Evolutionary conservation across 108 stramenopile genomes (phyloP), one percentile per base, ranked within the genome.

Genomic region (Mediolabrus comicus): DNA sequence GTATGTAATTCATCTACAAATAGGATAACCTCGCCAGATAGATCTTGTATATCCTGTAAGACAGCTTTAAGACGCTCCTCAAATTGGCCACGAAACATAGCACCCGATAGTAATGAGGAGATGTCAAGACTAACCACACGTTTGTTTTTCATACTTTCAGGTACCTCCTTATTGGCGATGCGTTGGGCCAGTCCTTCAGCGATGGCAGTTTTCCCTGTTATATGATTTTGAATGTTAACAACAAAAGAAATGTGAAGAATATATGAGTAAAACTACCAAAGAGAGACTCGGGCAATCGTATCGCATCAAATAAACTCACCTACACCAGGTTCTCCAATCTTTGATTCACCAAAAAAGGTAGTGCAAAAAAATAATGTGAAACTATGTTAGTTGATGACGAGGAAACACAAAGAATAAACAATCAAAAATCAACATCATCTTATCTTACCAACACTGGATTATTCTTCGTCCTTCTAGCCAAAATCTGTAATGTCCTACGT

Each of bases 1-100:
- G 97, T 95, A 77, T 99, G 99, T 81, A 98, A 94, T 75, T 99
- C 99, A 81, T 99, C 99, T 71, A 99, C 96, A 78, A 99, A 99
- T 34, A 98, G 66, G 53, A 99, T 91, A 49, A 98, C 88, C 51
- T 96, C 88, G 7, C 98, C 98, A 19, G 95, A 89, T 60, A 94
- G 87, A 38, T 91, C 88, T 36, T 90, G 86, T 2, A 98, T 96
- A 65, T 99, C 99, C 68, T 97, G 96, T 70, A 99, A 75, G 17
- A 99, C 99, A 9, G 96, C 90, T 88, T 98, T 98, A 22, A 99
- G 81, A 26, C 99, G 90, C 74, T 98, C 99, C 73, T 99, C 99
- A 72, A 99, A 99, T 77, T 99, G 97, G 46, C 99, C 99, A 35
- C 99, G 84, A 86, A 97, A 97, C 65, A 89, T 98, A 9, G 99